Base-by-base conservation (phyloP, 2,329 filamentous ascomycete species). In the Zymoseptoria tritici region DNA sequence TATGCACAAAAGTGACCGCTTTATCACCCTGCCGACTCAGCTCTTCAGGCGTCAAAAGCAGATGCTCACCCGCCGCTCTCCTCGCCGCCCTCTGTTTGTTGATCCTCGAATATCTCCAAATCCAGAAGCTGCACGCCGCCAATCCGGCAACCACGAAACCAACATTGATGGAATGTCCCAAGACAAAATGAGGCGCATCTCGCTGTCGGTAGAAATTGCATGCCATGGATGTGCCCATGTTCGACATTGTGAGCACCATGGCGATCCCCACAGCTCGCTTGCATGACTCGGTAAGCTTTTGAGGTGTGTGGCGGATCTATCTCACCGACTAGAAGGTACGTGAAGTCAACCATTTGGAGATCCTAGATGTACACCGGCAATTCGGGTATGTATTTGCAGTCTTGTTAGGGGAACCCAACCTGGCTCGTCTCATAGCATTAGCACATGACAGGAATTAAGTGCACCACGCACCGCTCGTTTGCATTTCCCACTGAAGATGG, bases 191-290 rank as follows among this genome's bases (percentile, higher is more conserved):
- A 0, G 81, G 81, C 1, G 74, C 71, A 63, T 83, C 80, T 53
- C 73, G 67, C 0, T 71, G 60, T 9, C 86, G 80, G 66, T 90
- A 90, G 67, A 90, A 89, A 67, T 90, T 90, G 5, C 85, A 86
- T 0, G 86, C 84, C 82, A 89, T 87, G 1, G 85, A 65, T 16
- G 77, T 77, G 0, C 70, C 71, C 16, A 77, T n/a, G 68, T 82
- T 82, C 22, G 82, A 71, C 0, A 73, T 76, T 42, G 82, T 77
- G 16, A 53, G 51, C 66, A 82, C 80, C 63, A 80, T 75, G 0
- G 75, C 78, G 11, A 80, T 76, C 1, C 77, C 75, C 26, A 79
- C 77, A 5, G 80, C 51, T 78, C 65, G 77, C 68, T 83, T 83
- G 63, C 24, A 26, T 26, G 24, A 26, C 24, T 26, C 24, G 24